Base-by-base conservation (phyloP, 306 rosid genomes). In the Glycine tomentella region DNA sequence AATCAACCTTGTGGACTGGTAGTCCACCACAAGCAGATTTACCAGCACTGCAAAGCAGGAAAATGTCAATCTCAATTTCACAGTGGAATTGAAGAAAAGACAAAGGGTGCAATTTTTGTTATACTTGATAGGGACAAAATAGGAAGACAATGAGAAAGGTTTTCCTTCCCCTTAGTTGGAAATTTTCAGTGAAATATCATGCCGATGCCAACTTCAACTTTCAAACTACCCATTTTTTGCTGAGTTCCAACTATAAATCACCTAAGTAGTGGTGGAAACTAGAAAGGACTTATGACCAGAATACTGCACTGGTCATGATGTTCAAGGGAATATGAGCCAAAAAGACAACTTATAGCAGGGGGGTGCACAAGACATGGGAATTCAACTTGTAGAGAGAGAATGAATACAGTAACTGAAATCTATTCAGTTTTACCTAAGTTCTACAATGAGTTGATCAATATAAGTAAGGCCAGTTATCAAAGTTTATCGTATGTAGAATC, bases 1-100 rank as follows among this genome's bases (percentile, higher is more conserved):
- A 79, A 72, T 77, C 69, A 85, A 85, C 87, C 91, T 87, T 53
- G 90, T 51, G 83, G 92, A 79, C 64, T 83, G 84, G 55, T 93
- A 82, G 81, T 85, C 85, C 72, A 83, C 85, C 80, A 76, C 57
- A 17, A n/a, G 86, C 36, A 70, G 88, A 64, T 77, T 78, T 67
- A 73, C 79, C 89, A 57, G 83, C 90, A 40, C 93, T 84, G 92
- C 88, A 90, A 79, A 49, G 74, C 82, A 79, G 66, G 58, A 84
- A 79, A 81, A 72, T 45, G 83, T 69, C 76, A 77, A 80, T 74
- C 82, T 86, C 87, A 87, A 86, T 80, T 82, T 78, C 80, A 38
- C 83, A 49, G 51, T 14, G 76, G 76, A 84, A 74, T 81, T 44
- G 75, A 80, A 84, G 69, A 71, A 59, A 38, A 69, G 82, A 51